Conservation (phyloP, 345 rosid species). For the Populus tremula region DNA sequence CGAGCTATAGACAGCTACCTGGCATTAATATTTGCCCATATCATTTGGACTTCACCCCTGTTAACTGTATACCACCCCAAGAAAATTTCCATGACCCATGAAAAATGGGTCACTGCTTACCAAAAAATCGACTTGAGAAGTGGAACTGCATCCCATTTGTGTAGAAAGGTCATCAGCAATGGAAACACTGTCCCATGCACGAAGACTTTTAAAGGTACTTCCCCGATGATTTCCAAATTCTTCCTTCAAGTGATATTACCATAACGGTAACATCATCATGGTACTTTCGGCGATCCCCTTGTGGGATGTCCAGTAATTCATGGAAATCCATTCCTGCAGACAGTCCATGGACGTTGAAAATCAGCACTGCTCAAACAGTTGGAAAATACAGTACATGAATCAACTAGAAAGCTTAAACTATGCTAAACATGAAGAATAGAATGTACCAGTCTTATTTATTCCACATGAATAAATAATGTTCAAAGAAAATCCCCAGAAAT, state of each 20-base stretch:
- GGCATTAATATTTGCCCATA: conserved; percentile 27
- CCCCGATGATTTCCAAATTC: conserved; percentile 99
- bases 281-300: conserved; percentile 93
- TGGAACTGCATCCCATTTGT: conserved; percentile 16
- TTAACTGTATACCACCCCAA: conserved; percentile 24
- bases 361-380: neutral
- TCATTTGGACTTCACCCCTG: conserved; percentile 18
- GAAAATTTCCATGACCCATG: neutral
- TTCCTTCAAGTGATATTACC: conserved; percentile 93
- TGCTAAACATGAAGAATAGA: neutral
- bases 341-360: neutral
- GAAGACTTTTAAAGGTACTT: conserved; percentile 57
- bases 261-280: conserved; percentile 95
- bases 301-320: conserved; percentile 89
- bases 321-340: conserved; percentile 83
- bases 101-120: conserved; percentile 21
- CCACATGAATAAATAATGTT: neutral
- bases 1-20: conserved; percentile 34
- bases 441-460: neutral
- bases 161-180: neutral
- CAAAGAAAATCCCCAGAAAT: neutral
- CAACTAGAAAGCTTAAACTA: neutral
- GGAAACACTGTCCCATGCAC: neutral
- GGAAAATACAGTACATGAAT: neutral
- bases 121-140: neutral